Conservation (phyloP, 2,329 filamentous ascomycete species). For the Trichoderma semiorbis region DNA sequence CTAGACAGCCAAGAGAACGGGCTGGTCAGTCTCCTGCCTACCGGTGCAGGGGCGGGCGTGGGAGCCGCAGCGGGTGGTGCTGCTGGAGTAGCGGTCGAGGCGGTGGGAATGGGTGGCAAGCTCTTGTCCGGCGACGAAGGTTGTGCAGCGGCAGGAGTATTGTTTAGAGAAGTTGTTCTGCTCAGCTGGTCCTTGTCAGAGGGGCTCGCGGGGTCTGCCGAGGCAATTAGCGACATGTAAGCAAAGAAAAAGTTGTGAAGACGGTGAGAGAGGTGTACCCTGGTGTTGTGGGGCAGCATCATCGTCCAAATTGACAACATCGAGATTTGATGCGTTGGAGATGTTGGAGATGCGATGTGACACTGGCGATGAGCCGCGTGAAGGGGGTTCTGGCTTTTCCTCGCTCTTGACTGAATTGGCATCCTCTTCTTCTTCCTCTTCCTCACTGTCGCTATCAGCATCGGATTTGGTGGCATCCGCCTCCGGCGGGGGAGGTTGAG, state of each 20-base stretch:
- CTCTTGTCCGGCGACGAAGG: slow-evolving; percentile 56
- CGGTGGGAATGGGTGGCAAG: slow-evolving; percentile 34
- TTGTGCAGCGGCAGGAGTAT: slow-evolving; percentile 69
- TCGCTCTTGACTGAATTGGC: slow-evolving; percentile 22
- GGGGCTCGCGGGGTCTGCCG: slow-evolving; percentile 32
- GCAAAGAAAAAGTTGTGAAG: background rate
- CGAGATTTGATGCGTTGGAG: slow-evolving; percentile 47
- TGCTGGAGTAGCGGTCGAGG: slow-evolving; percentile 28
- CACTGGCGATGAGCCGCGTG: slow-evolving; percentile 36
- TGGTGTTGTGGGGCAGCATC: slow-evolving; percentile 39
- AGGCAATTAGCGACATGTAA: slow-evolving; percentile 20
- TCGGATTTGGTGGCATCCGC: slow-evolving; percentile 20
- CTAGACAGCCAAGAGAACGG: slow-evolving; percentile 85
- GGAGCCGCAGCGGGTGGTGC: slow-evolving; percentile 31
- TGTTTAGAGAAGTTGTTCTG: slow-evolving; percentile 62
- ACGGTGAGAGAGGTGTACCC: slow-evolving; percentile 29
- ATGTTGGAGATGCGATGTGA: slow-evolving; percentile 47
- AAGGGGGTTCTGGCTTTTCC: slow-evolving; percentile 22
- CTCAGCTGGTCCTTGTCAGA: slow-evolving; percentile 40
- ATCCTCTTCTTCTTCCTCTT: slow-evolving; percentile 9
- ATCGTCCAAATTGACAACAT: slow-evolving; percentile 66
- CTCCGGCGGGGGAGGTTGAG: slow-evolving; percentile 20
- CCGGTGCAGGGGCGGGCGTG: slow-evolving; percentile 27
- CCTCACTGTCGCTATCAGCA: slow-evolving; percentile 18
- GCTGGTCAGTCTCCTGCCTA: slow-evolving; percentile 72